Evolutionary conservation across 768 basidiomycete species (phyloP), one percentile per base, ranked within the genome.

Genomic region (Sarcodon sp.): DNA sequence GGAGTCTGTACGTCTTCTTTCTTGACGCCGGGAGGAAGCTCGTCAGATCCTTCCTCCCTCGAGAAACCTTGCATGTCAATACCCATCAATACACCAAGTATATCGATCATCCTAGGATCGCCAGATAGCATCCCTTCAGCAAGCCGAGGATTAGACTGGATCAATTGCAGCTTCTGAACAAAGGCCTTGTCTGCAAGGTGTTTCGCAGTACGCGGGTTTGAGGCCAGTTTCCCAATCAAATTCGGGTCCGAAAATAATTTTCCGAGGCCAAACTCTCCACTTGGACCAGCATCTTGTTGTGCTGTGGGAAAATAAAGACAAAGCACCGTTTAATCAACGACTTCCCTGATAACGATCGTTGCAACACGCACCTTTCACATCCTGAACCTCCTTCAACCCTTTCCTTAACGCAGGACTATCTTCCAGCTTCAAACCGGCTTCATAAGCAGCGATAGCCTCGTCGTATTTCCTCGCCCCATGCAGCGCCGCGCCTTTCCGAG

Each of bases 31-130:
- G 83, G 73, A 7, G 87, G 86, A 43, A 83, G 65, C 47, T 88
- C 87, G 48, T 83, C 74, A 8, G 88, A 88, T 34, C 86, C 91
- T 67, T 89, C 88, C 13, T 84, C 80, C 48, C 91, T 74, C 46
- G 78, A 72, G 62, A 87, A 84, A 49, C 84, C 89, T 64, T 87
- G 81, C 66, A 97, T 76, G 65, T 97, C 90, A 55, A 97, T 74
- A 33, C 90, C 90, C 85, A 97, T 89, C 49, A 89, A 74, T 9
- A 80, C 93, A 51, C 93, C 93, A 39, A 97, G 70, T 12, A 91
- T 91, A 59, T 88, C 84, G 63, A 91, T 88, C 89, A 96, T 91
- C 50, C 93, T 78, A 34, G 93, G 80, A 64, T 97, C 93, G 51
- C 77, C 68, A 35, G 55, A 87, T 62, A 57, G 78, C 73, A 41